These are phyloP conservation scores for Hygrophorus pudorinus DNA, from an alignment of 768 basidiomycete genomes.

Conservation along the genomic window DNA sequence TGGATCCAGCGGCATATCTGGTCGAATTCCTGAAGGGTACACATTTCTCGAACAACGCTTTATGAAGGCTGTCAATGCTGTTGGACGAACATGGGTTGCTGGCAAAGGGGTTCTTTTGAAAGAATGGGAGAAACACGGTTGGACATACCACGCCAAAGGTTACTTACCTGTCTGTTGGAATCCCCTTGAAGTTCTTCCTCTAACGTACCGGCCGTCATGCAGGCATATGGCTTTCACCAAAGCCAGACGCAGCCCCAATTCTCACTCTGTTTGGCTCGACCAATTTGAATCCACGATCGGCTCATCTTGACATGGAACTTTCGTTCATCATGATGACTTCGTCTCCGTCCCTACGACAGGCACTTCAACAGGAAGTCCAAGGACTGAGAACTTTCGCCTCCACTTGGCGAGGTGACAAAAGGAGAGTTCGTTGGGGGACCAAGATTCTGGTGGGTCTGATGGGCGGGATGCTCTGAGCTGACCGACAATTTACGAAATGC, in stretches of 20 bases:
- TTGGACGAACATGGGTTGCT: constrained; percentile 30
- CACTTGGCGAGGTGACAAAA: constrained; percentile 4
- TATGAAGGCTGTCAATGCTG: constrained; percentile 49
- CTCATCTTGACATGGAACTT: constrained; percentile 85
- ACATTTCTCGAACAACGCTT: constrained; percentile 82
- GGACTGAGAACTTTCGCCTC: constrained; percentile 1
- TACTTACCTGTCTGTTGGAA: too few relatives aligned
- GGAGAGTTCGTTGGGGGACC: constrained; percentile 9
- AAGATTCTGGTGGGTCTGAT: constrained; percentile 7
- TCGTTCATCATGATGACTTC: constrained; percentile 78
- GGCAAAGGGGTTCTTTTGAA: constrained; percentile 53
- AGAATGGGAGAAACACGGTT: constrained; percentile 83
- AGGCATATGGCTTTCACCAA: constrained; percentile 83
- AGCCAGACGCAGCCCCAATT: constrained; percentile 37
- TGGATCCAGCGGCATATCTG: constrained; percentile 80
- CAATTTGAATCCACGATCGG: constrained; percentile 86
- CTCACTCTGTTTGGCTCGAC: constrained; percentile 90
- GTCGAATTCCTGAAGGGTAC: constrained; percentile 92
- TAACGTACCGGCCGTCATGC: neutral
- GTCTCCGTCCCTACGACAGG: constrained; percentile 20
- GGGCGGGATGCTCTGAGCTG: constrained; percentile 10
- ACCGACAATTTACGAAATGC: too few relatives aligned
- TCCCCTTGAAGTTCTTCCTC: neutral
- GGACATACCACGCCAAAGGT: constrained; percentile 99
- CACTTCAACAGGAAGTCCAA: constrained; percentile 7